Evolutionary conservation across 106 monocot species (phyloP).

Genomic region (Platanthera guangdongensis): DNA sequence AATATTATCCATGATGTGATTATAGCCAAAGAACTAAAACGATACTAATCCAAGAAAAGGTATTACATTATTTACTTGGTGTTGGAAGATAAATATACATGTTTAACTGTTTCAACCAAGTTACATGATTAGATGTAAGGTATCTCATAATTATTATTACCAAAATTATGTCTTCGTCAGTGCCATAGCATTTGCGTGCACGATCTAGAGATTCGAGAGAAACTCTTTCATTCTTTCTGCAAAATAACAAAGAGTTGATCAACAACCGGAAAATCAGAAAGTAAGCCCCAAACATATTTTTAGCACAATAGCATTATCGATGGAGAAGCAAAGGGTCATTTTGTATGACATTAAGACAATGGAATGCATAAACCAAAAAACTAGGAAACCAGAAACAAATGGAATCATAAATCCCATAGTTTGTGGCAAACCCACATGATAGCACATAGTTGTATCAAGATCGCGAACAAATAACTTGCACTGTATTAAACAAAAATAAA

Average conservation of each 20-base stretch:
- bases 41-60: not conserved
- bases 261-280: not conserved
- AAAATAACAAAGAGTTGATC: slow-evolving; percentile 3
- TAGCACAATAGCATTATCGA: not conserved
- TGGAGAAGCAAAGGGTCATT: not conserved
- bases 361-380: not conserved
- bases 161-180: slow-evolving; percentile 61
- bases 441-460: too few species aligned
- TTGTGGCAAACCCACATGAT: not conserved
- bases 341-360: slow-evolving; percentile 1
- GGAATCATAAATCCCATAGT: not conserved
- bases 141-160: slow-evolving; percentile 17
- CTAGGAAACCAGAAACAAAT: not conserved
- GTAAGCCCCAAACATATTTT: not conserved
- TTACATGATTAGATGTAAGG: not conserved
- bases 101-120: not conserved
- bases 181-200: slow-evolving; percentile 60
- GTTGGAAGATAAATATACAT: too few species aligned
- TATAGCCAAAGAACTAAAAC: not conserved
- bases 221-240: slow-evolving; percentile 42
- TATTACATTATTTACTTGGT: not conserved
- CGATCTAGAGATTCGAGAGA: slow-evolving; percentile 41
- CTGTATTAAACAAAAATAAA: too few species aligned
- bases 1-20: not conserved
- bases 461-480: too few species aligned